These are phyloP conservation scores for Peribolospora baueri DNA, from an alignment of 768 basidiomycete genomes.

Conservation along the genomic window DNA sequence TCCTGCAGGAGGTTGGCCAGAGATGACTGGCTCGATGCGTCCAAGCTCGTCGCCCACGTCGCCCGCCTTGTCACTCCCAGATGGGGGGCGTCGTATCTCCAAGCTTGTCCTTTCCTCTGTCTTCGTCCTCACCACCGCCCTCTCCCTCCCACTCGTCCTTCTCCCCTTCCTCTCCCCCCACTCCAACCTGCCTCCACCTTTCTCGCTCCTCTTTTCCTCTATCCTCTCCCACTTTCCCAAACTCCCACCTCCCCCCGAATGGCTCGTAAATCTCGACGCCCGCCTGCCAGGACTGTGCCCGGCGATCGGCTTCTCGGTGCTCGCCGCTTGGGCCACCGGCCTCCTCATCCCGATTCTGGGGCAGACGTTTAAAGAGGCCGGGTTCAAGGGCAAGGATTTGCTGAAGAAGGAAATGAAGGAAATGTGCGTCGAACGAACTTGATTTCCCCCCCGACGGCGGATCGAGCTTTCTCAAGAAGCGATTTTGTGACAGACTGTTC, in stretches of 20 bases:
- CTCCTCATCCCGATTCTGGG: slow-evolving; percentile 65
- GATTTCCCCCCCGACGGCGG: neutral
- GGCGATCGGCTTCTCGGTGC: slow-evolving; percentile 56
- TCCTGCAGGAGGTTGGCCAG: no score
- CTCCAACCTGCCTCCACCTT: no score
- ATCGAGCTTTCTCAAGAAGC: neutral
- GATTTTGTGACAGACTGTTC: neutral
- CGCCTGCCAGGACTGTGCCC: slow-evolving; percentile 31
- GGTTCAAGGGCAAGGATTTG: slow-evolving; percentile 63
- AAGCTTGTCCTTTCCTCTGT: no score
- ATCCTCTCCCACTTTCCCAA: neutral
- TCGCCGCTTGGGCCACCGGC: slow-evolving; percentile 52
- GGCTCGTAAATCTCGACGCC: no score
- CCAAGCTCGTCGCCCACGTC: no score
- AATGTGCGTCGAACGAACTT: slow-evolving; percentile 10
- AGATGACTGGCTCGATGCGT: no score
- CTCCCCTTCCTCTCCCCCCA: no score
- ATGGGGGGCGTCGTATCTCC: no score
- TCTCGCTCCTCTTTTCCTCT: slow-evolving; percentile 7
- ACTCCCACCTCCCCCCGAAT: no score
- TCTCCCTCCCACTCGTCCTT: no score
- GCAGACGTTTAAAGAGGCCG: slow-evolving; percentile 50
- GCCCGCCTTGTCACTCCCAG: no score
- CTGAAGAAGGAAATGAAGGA: slow-evolving; percentile 42
- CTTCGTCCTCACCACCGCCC: no score